Evolutionary conservation across 2,329 filamentous ascomycete species (phyloP).

Genomic region (Didymella keratinophila): DNA sequence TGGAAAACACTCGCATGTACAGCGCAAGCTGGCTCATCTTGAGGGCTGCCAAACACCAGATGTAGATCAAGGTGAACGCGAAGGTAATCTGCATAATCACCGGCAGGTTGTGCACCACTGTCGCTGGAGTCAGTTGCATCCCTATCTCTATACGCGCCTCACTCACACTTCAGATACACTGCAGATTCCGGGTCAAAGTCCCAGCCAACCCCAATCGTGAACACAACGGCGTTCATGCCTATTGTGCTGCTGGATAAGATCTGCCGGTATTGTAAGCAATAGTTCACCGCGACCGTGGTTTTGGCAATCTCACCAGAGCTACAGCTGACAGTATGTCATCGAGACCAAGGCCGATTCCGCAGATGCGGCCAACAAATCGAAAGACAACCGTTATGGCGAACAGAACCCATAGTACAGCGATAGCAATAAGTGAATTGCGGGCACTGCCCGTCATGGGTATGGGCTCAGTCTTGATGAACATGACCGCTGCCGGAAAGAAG

Average conservation of each 20-base stretch:
- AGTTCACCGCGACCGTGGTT: neutral
- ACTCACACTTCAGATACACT: constrained; percentile 27
- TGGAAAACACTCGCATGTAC: constrained; percentile 29
- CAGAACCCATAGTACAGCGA: constrained; percentile 29
- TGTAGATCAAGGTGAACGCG: constrained; percentile 32
- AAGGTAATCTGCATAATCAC: constrained; percentile 36
- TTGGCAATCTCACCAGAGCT: constrained; percentile 21
- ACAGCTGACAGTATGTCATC: constrained; percentile 29
- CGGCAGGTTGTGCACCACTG: constrained; percentile 30
- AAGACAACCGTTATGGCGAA: constrained; percentile 24
- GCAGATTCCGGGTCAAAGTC: constrained; percentile 22
- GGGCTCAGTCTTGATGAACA: constrained; percentile 18
- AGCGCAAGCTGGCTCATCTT: constrained; percentile 34
- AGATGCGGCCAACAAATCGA: constrained; percentile 25
- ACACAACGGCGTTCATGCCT: constrained; percentile 29
- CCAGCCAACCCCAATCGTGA: constrained; percentile 31
- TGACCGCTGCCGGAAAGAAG: constrained; percentile 13
- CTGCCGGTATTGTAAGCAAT: constrained; percentile 14
- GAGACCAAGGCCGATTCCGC: constrained; percentile 29
- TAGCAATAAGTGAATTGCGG: constrained; percentile 31
- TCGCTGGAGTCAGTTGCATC: neutral
- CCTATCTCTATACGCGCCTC: too few relatives aligned
- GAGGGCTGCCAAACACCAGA: constrained; percentile 31
- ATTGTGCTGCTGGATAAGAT: constrained; percentile 29
- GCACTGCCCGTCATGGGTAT: constrained; percentile 30